Base-by-base conservation (phyloP, 495 filamentous ascomycete genomes). In the Beverwykella pulmonaria region DNA sequence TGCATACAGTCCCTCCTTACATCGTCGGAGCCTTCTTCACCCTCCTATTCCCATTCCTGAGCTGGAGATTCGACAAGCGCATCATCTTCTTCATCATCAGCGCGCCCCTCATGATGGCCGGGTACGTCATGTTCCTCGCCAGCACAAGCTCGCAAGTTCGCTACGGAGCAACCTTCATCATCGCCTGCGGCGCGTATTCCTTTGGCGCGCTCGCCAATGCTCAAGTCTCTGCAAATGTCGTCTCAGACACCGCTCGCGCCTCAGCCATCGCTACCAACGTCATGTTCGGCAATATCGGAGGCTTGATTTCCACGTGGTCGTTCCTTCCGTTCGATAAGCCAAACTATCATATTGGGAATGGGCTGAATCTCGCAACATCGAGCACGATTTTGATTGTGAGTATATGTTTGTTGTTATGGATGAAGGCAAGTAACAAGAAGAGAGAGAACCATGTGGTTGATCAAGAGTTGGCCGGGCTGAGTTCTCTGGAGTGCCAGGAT, bases 41-140 rank as follows among this genome's bases (percentile, higher is more conserved):
- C 4, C 58, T 91, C 1, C 63, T 84, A 6, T 77, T 91, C 53
- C 86, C 88, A 0, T 81, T 82, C 61, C 74, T 90, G 25, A 86
- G 82, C 72, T 87, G 84, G 82, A 75, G 79, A 15, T 70, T 82
- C 36, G 87, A 91, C 68, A 76, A 73, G 1, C 83, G 83, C 39
- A 60, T 77, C 46, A 60, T 79, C 30, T 82, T 81, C 70, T 80
- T 83, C 73, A 74, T 84, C 52, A 44, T 78, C 29, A 59, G 71
- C 23, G 75, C 81, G 0, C 82, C 83, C 65, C 67, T 91, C 8
- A 82, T 85, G 61, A 87, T 92, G 77, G 75, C 80, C 29, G 89
- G 88, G 3, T 91, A 90, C 78, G 83, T 85, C 74, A 87, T 92
- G 79, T 91, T 91, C 77, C 80, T 91, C 0, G 85, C 86, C 34